phyloP scores from a whole-genome alignment of 257 asterid species.

The Forsythia viridissima region DNA sequence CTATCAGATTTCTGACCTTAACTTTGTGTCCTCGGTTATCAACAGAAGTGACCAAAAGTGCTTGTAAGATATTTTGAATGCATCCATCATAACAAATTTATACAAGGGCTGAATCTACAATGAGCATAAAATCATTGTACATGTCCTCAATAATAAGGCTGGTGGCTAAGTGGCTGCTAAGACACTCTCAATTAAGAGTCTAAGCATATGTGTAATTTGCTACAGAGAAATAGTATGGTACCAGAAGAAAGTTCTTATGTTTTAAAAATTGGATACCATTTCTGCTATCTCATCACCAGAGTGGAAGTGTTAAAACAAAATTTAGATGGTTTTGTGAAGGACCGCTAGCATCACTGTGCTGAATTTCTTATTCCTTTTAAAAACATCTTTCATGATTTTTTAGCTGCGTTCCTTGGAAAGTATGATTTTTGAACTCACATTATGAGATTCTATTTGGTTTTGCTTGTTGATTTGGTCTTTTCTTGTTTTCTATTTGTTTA shows the following conservation, averaged over 20 bases:
- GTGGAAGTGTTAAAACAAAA: background rate
- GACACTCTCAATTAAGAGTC: too few species aligned
- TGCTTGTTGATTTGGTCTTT: background rate
- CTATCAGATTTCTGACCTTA: too few species aligned
- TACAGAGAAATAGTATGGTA: background rate
- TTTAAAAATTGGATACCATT: background rate
- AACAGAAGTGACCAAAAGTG: too few species aligned
- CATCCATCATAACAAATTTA: background rate
- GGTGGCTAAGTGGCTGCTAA: too few species aligned
- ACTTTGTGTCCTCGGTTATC: too few species aligned
- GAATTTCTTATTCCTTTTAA: too few species aligned
- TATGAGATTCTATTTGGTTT: too few species aligned
- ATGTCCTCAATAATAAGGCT: too few species aligned
- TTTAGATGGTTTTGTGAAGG: background rate
- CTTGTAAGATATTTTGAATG: background rate
- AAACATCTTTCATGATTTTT: too few species aligned
- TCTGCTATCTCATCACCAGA: background rate
- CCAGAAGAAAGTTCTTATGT: background rate
- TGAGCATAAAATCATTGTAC: background rate
- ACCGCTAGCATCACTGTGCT: too few species aligned
- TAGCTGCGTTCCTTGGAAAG: too few species aligned
- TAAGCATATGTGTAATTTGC: background rate
- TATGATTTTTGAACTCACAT: too few species aligned
- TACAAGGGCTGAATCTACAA: background rate
- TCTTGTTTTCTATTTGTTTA: background rate